These are phyloP conservation scores for Xerocomellus chrysenteron DNA, from an alignment of 768 basidiomycete species.

Conservation along the genomic window DNA sequence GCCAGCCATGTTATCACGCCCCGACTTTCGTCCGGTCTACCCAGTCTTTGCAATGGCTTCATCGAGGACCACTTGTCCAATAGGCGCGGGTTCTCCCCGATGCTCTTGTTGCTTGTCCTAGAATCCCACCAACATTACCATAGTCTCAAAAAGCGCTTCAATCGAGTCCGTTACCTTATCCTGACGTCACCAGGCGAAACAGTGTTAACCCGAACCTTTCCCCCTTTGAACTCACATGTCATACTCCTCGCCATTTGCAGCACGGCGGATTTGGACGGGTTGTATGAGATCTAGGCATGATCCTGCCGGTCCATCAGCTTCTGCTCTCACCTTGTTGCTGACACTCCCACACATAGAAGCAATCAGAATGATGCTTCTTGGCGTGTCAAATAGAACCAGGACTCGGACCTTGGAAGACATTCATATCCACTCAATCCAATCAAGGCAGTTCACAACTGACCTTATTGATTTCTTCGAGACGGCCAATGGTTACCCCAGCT, in stretches of 20 bases:
- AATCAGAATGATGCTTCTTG: not conserved
- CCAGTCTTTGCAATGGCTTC: too few relatives aligned
- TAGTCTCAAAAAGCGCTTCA: too few relatives aligned
- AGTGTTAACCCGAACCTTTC: not conserved
- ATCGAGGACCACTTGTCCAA: too few relatives aligned
- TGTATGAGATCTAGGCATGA: not conserved
- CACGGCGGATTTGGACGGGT: not conserved
- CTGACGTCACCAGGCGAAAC: too few relatives aligned
- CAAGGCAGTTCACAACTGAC: not conserved
- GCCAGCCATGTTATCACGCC: too few relatives aligned
- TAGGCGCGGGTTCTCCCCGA: not conserved
- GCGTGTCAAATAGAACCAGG: not conserved
- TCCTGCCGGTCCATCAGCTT: not conserved
- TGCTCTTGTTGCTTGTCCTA: not conserved
- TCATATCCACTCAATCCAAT: not conserved
- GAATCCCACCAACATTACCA: not conserved
- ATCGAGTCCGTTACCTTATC: too few relatives aligned
- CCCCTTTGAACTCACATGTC: not conserved
- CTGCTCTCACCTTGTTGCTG: not conserved
- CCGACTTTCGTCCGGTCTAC: too few relatives aligned
- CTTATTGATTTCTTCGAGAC: not conserved
- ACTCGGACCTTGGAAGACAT: not conserved
- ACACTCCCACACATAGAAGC: not conserved
- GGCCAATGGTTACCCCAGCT: too few relatives aligned
- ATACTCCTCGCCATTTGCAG: not conserved